Base-by-base conservation (phyloP, 2,329 filamentous ascomycete species). In the Thielaviopsis musarum region DNA sequence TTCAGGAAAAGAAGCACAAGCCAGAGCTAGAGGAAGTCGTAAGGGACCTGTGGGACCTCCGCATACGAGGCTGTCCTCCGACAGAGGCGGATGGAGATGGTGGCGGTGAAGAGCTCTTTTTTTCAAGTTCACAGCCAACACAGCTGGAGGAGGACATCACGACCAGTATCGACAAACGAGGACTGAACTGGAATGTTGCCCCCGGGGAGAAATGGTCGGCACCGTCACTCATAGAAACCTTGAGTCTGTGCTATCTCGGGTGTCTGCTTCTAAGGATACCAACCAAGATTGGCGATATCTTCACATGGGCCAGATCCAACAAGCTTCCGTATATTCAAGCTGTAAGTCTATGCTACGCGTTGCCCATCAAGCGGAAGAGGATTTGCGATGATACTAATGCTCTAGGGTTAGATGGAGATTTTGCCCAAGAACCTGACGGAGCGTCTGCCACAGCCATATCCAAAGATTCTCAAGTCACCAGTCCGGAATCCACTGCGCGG, bases 1-100 rank as follows among this genome's bases (percentile, higher is more conserved):
- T 95, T 15, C 73, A 79, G 22, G 73, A 77, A 5, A 83, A 83
- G 67, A 78, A 79, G 0, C 77, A 93, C 54, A 83, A 85, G 1
- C 70, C 75, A 4, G 85, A 95, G 65, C 75, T 96, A 13, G 89
- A 95, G 74, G 83, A 74, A 7, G 76, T 95, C 10, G 82, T 94
- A 5, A 81, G 83, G 61, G 90, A 95, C 68, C 77, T 98, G 15
- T 98, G 93, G 91, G 77, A 84, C 57, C 72, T 96, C 56, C 81
- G 88, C 5, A 73, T 77, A 2, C 72, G 78, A 45, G 72, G 71
- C 21, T 72, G 60, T 55, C 67, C 70, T 65, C 74, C 52, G 19
- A 45, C 52, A 13, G 41, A 58, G 10, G n/a, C 6, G 5, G n/a
- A 52, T 10, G 24, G 38, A 34, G 58, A 60, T 19, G 13, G 13